Conservation (phyloP, 2,329 filamentous ascomycete genomes). For the Verticillium isaacii region DNA sequence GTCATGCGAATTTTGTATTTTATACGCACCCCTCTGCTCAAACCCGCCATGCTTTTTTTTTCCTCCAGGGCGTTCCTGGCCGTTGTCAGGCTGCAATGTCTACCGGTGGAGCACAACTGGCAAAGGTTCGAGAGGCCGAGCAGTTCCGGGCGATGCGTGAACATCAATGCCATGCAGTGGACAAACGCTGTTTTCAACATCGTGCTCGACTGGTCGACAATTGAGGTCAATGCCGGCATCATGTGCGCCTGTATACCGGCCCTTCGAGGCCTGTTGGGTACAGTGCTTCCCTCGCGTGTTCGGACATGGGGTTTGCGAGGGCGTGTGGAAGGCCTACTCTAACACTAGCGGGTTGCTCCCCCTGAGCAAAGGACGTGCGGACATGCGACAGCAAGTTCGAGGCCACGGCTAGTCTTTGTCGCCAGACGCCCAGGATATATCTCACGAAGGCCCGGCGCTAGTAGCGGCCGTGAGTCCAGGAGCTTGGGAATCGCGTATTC, state of each 20-base stretch:
- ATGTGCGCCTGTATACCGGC: constrained; percentile 24
- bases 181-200: constrained; percentile 37
- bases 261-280: constrained; percentile 17
- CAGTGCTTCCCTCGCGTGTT: constrained; percentile 14
- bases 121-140: constrained; percentile 24
- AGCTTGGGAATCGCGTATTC: too few relatives aligned
- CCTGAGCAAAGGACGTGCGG: too few relatives aligned
- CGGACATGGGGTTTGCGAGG: neutral
- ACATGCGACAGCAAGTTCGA: too few relatives aligned
- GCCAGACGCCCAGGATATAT: too few relatives aligned
- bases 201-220: constrained; percentile 30
- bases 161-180: constrained; percentile 33
- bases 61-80: constrained; percentile 26
- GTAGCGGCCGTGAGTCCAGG: too few relatives aligned
- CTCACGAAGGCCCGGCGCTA: too few relatives aligned
- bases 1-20: constrained; percentile 26
- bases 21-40: constrained; percentile 25
- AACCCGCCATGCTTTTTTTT: constrained; percentile 31
- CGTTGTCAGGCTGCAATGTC: constrained; percentile 31
- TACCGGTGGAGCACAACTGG: constrained; percentile 39
- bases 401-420: too few relatives aligned
- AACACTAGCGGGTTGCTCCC: too few relatives aligned
- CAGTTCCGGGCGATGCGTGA: constrained; percentile 25
- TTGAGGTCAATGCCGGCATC: constrained; percentile 23
- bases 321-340: neutral